Evolutionary conservation across 768 basidiomycete genomes (phyloP).

Genomic region (Coprinopsis cinerea): DNA sequence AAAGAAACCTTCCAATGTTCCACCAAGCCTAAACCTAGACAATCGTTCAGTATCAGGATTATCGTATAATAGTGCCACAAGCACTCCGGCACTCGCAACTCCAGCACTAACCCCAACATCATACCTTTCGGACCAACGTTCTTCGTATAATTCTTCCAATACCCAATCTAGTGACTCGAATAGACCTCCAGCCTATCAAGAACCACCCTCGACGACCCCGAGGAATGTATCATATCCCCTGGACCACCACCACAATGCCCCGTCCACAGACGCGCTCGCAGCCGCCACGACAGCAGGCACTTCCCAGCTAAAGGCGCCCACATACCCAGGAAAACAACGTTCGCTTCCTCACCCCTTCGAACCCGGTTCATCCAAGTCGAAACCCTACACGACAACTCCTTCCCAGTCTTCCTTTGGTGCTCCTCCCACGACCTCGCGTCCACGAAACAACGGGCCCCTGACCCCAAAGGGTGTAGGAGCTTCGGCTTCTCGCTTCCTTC

Average conservation of each 20-base stretch:
- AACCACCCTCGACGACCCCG: conserved; percentile 20
- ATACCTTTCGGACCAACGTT: conserved; percentile 56
- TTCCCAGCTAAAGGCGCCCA: conserved; percentile 24
- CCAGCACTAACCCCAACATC: conserved; percentile 50
- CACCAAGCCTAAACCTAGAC: conserved; percentile 46
- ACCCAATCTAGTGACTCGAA: conserved; percentile 72
- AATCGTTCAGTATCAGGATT: conserved; percentile 33
- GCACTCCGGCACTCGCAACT: conserved; percentile 39
- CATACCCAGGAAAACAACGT: conserved; percentile 43
- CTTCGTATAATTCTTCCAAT: conserved; percentile 74
- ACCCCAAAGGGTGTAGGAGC: conserved; percentile 67
- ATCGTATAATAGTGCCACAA: conserved; percentile 25
- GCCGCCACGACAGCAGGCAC: conserved; percentile 23
- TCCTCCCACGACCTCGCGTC: conserved; percentile 36
- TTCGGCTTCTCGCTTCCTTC: conserved; percentile 82
- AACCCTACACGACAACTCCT: conserved; percentile 39
- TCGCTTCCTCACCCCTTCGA: conserved; percentile 20
- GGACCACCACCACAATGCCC: conserved; percentile 27
- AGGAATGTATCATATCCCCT: conserved; percentile 25
- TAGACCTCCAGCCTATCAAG: conserved; percentile 24
- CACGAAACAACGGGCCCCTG: conserved; percentile 47
- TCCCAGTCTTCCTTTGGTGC: conserved; percentile 41
- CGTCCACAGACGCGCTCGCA: conserved; percentile 34
- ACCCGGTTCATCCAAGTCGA: conserved; percentile 21
- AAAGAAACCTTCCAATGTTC: conserved; percentile 45